Conservation (phyloP, 169 alveolate species). For the Plasmodium fragile region DNA sequence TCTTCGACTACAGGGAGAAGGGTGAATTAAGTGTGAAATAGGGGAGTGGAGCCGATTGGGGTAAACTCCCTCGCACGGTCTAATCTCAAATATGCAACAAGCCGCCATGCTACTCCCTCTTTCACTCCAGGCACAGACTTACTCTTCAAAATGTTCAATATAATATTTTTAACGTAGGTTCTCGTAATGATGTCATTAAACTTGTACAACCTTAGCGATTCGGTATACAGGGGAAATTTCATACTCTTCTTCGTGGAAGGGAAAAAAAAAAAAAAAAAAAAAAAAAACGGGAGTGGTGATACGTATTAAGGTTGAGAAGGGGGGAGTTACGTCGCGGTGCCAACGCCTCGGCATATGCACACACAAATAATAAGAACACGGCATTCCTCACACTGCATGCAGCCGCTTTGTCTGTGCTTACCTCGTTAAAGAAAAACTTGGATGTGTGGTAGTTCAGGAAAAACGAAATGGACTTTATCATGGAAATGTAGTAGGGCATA, state of each 20-base stretch:
- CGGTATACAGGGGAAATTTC: conserved; percentile 66
- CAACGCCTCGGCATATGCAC: not conserved
- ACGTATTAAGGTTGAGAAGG: not conserved
- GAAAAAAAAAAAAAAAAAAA: conserved; percentile 2
- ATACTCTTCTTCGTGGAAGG: conserved; percentile 45
- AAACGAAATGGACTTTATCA: conserved; percentile 57
- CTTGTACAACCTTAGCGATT: conserved; percentile 45
- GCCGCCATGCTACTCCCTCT: not conserved
- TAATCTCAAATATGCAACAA: not conserved
- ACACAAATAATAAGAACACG: not conserved
- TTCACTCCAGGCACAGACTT: not conserved
- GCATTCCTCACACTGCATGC: not conserved
- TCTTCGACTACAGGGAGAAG: conserved; percentile 26
- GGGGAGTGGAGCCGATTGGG: not conserved
- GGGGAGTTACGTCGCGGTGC: not conserved
- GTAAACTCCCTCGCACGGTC: not conserved
- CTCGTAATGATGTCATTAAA: conserved; percentile 60
- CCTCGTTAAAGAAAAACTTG: conserved; percentile 66
- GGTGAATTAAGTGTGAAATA: not conserved
- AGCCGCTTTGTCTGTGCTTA: not conserved
- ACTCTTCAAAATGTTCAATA: conserved; percentile 46
- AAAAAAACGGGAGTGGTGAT: not conserved
- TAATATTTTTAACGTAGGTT: conserved; percentile 50
- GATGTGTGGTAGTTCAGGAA: conserved; percentile 57
- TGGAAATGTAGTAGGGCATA: conserved; percentile 59